phyloP scores from a whole-genome alignment of 73 alveolate species.

The Symbiodinium natans region DNA sequence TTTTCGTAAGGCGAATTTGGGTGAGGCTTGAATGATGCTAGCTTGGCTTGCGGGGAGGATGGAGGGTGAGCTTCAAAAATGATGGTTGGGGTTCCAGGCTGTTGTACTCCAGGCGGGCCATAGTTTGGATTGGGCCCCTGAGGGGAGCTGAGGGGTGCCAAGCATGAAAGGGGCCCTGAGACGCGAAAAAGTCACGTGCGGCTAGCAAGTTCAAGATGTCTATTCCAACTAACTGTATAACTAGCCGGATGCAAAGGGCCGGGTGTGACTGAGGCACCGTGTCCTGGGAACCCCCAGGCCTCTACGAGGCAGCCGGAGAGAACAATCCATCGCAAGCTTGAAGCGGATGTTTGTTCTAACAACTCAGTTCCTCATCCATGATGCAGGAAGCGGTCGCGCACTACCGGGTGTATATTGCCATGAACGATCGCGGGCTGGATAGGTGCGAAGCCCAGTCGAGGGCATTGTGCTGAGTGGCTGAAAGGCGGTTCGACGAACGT shows the following conservation, averaged over 20 bases:
- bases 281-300: conserved; percentile 33
- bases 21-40: background rate
- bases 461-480: background rate
- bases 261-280: too few relatives aligned
- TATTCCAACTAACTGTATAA: too few relatives aligned
- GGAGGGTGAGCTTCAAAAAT: background rate
- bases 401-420: conserved; percentile 62
- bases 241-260: too few relatives aligned
- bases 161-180: too few relatives aligned
- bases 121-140: too few relatives aligned
- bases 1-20: background rate
- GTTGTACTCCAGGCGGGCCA: too few relatives aligned
- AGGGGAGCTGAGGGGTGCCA: too few relatives aligned
- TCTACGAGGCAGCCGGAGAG: background rate
- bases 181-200: too few relatives aligned
- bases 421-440: conserved; percentile 66
- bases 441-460: background rate
- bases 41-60: background rate
- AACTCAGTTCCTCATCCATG: too few relatives aligned
- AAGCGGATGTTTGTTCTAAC: too few relatives aligned
- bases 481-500: background rate
- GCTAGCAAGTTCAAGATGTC: background rate
- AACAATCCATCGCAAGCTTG: too few relatives aligned
- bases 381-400: conserved; percentile 32
- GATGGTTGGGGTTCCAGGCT: background rate